phyloP scores from a whole-genome alignment of 345 rosid species.

The Iberis pinnata region DNA sequence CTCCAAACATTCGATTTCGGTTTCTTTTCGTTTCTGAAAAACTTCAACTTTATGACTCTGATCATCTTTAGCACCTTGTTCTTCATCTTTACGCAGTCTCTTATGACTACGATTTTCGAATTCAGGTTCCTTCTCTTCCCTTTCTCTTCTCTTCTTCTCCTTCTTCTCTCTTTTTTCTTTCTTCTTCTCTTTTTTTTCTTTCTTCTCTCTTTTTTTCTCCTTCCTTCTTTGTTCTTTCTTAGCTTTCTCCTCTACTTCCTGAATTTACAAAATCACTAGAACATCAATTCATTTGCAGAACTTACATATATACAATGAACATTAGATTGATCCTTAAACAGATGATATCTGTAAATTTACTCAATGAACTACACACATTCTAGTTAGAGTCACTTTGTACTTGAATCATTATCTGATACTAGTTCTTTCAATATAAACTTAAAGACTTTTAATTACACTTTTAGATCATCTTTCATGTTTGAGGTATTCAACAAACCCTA shows the following conservation, averaged over 20 bases:
- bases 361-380: too few relatives aligned
- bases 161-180: not conserved
- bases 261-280: not conserved
- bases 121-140: constrained; percentile 21
- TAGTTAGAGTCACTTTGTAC: too few relatives aligned
- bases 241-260: constrained; percentile 25
- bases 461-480: too few relatives aligned
- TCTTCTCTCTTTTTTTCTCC: constrained; percentile 10
- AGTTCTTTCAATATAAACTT: too few relatives aligned
- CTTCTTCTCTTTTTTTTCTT: not conserved
- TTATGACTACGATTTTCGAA: constrained; percentile 15
- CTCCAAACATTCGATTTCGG: too few relatives aligned
- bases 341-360: not conserved
- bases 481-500: too few relatives aligned
- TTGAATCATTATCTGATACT: not conserved
- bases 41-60: not conserved
- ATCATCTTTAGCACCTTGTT: not conserved
- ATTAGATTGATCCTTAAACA: not conserved
- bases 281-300: not conserved
- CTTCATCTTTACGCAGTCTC: constrained; percentile 20
- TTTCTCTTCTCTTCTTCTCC: too few relatives aligned
- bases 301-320: not conserved
- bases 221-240: constrained; percentile 22
- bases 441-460: too few relatives aligned
- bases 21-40: too few relatives aligned